Conservation (phyloP, 78 protist genomes). For the Protostelium mycophagum region DNA sequence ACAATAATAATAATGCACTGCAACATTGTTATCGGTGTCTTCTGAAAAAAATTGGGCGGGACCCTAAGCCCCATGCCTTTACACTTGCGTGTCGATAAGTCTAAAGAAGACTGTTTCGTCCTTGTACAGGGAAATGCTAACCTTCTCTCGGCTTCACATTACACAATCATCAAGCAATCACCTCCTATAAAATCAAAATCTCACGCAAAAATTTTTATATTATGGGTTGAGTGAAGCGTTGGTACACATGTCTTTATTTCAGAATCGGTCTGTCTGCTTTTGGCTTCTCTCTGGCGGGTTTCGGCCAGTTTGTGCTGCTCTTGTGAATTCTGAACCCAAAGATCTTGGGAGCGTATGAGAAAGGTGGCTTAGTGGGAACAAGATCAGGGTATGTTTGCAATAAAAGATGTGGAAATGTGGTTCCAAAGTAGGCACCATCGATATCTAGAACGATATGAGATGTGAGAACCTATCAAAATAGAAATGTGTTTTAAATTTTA, state of each 20-base stretch:
- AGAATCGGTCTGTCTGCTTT: no score
- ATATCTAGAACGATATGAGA: conserved; percentile 40
- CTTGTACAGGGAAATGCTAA: conserved; percentile 1
- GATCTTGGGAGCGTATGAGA: conserved; percentile 70
- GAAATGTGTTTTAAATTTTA: neutral
- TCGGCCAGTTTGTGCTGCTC: neutral
- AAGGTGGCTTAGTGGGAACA: conserved; percentile 36
- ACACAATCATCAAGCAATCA: no score
- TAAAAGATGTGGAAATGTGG: conserved; percentile 92
- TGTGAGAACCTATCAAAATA: no score
- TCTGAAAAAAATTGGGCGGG: neutral
- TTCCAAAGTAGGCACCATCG: conserved; percentile 96
- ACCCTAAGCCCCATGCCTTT: neutral
- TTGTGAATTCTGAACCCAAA: conserved; percentile 86
- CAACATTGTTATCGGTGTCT: no score
- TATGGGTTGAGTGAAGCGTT: no score
- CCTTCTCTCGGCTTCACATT: conserved; percentile 1
- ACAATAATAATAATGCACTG: no score
- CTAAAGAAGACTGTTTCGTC: conserved; percentile 1
- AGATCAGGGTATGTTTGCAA: conserved; percentile 69
- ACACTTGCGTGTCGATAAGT: conserved; percentile 1
- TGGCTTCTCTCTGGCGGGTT: neutral
- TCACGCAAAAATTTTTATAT: no score
- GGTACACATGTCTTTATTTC: no score
- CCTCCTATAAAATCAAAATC: no score